phyloP scores from a whole-genome alignment of 2,329 filamentous ascomycete genomes.

The Byssothecium circinans region DNA sequence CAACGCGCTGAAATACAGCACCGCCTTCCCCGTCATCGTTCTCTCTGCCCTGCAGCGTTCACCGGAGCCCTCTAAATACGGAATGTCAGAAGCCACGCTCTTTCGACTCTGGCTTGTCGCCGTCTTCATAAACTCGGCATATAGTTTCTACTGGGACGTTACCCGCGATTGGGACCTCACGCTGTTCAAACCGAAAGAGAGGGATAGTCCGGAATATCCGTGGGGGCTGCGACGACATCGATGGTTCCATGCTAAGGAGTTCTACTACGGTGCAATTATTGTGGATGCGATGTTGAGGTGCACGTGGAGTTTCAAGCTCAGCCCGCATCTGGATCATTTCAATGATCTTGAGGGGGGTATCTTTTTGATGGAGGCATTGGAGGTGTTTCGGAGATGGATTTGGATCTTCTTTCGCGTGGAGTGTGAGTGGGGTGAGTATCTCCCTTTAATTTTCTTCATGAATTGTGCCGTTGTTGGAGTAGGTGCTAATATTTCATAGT shows the following conservation, averaged over 20 bases:
- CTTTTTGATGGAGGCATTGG: constrained; percentile 82
- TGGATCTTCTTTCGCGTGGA: constrained; percentile 98
- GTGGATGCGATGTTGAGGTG: constrained; percentile 81
- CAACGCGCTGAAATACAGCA: constrained; percentile 94
- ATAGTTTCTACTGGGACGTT: constrained; percentile 99
- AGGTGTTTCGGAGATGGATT: constrained; percentile 87
- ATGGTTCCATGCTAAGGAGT: constrained; percentile 67
- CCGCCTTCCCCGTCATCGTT: constrained; percentile 87
- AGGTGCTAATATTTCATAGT: constrained; percentile 42
- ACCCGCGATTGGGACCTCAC: constrained; percentile 95
- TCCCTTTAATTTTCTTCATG: not conserved
- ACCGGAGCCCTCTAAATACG: constrained; percentile 54
- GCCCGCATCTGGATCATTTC: constrained; percentile 77
- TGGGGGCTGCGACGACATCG: constrained; percentile 77
- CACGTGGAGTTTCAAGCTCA: constrained; percentile 89
- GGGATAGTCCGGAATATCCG: constrained; percentile 66
- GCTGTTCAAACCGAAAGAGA: constrained; percentile 67
- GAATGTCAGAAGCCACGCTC: constrained; percentile 58
- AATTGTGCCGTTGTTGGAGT: not conserved
- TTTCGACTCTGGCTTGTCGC: constrained; percentile 65
- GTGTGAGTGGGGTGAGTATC: constrained; percentile 77
- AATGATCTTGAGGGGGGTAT: constrained; percentile 86
- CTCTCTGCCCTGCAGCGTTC: constrained; percentile 74
- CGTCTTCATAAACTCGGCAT: constrained; percentile 80
- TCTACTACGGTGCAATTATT: constrained; percentile 82